Base-by-base conservation (phyloP, 805 yeast genomes). In the Starmerella etchellsii region DNA sequence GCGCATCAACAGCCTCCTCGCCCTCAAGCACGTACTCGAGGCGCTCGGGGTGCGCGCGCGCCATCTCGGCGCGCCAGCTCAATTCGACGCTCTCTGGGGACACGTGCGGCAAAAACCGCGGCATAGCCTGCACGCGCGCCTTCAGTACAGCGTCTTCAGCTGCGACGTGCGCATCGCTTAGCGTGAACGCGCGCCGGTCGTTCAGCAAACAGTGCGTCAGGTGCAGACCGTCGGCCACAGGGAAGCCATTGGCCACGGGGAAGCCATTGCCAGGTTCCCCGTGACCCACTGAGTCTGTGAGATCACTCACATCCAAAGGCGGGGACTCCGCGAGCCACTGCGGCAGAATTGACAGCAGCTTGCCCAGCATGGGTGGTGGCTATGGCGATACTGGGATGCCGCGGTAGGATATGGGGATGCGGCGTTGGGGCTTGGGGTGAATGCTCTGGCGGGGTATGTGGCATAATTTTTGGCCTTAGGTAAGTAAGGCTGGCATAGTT, bases 401-500 rank as follows among this genome's bases (percentile, higher is more conserved):
- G n/a, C n/a, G n/a, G n/a, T n/a, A n/a, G n/a, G n/a, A n/a, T n/a
- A n/a, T n/a, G n/a, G n/a, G n/a, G n/a, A n/a, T n/a, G n/a, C n/a
- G n/a, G n/a, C n/a, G n/a, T n/a, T n/a, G n/a, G n/a, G n/a, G n/a
- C n/a, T n/a, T n/a, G n/a, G n/a, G n/a, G n/a, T n/a, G n/a, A n/a
- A n/a, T n/a, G n/a, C n/a, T n/a, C n/a, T n/a, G n/a, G n/a, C n/a
- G n/a, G n/a, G n/a, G n/a, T n/a, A n/a, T n/a, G n/a, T n/a, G n/a
- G n/a, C n/a, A n/a, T n/a, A n/a, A n/a, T n/a, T n/a, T n/a, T n/a
- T n/a, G n/a, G n/a, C n/a, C n/a, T n/a, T n/a, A n/a, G 30, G 30
- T 27, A 10, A 27, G 30, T 27, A 14, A 26, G 45, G 64, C 64
- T 63, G 70, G 65, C 58, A 63, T 66, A 62, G 70, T 73, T 73